phyloP scores from a whole-genome alignment of 495 filamentous ascomycete genomes.

The Trichoderma parareesei region DNA sequence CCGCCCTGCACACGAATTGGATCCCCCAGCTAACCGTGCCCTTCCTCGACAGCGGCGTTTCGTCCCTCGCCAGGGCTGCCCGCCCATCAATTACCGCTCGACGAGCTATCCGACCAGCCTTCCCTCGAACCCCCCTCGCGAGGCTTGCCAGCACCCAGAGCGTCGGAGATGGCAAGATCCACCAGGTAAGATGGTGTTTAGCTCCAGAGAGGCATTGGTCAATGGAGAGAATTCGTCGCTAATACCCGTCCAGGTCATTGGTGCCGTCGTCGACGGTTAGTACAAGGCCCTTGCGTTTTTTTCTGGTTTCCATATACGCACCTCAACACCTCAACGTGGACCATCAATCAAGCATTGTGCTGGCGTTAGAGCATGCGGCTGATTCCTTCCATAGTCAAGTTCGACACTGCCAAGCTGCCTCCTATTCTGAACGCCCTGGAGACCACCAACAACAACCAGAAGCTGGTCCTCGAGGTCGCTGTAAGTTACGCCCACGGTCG shows the following conservation, averaged over 20 bases:
- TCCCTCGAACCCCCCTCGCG: conserved; percentile 48
- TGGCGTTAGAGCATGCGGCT: not conserved
- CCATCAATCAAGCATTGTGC: not conserved
- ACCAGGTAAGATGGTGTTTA: conserved; percentile 59
- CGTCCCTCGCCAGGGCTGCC: conserved; percentile 70
- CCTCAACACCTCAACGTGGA: too few species aligned
- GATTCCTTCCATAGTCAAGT: conserved; percentile 54
- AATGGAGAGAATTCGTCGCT: conserved; percentile 46
- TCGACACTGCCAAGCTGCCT: conserved; percentile 88
- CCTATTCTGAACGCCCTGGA: conserved; percentile 95
- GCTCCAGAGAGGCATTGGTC: conserved; percentile 26
- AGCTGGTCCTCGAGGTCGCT: conserved; percentile 92
- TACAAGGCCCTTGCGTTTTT: conserved; percentile 18
- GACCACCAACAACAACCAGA: conserved; percentile 85
- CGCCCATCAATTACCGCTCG: conserved; percentile 60
- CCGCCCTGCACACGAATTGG: conserved; percentile 29
- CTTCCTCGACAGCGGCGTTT: conserved; percentile 58
- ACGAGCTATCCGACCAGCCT: conserved; percentile 59
- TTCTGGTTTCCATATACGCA: conserved; percentile 3
- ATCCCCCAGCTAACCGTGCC: conserved; percentile 35
- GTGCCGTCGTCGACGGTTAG: conserved; percentile 71
- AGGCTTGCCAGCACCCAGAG: conserved; percentile 64
- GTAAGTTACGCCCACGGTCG: conserved; percentile 48
- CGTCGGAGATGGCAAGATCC: conserved; percentile 67
- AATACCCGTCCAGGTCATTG: conserved; percentile 42